Evolutionary conservation across 805 yeast species (phyloP), one percentile per base, ranked within the genome.

Genomic region (Candida incommunis): DNA sequence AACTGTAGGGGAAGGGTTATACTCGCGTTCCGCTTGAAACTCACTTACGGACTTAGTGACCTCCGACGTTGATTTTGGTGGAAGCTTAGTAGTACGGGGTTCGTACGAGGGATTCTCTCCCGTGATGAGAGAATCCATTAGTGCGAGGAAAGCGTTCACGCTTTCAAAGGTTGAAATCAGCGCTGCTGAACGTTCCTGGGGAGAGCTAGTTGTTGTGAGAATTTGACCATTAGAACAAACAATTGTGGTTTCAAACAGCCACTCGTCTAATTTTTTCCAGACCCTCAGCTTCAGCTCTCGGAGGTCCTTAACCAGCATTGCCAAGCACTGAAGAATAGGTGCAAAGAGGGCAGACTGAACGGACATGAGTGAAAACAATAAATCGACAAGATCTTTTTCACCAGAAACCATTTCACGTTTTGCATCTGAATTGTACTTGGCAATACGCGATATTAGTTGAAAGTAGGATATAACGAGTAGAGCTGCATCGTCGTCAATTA

Each of bases 211-310:
- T 26, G 55, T 54, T 18, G 58, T 47, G 5, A 57, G 45, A 7
- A 53, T 42, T 2, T 53, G 48, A 3, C 57, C 58, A 41, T 61
- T 62, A 4, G 60, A 46, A 2, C 51, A 43, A 16, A 52, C 66
- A 16, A 55, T 54, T 4, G 48, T 42, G 18, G 53, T 44, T 23
- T 58, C 69, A 51, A 78, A 80, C 4, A 83, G 62, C 82, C 92
- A 80, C 3, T 67, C 58, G 54, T 86, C 95, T 4, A 86, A 48
- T 3, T 71, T 62, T n/a, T 62, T 62, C 95, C 95, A 86, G 15
- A 82, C 67, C 37, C 64, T 66, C 22, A 62, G 55, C 51, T 78
- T 70, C 23, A 71, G 64, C 7, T 45, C 40, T 57, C 54, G 5
- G 65, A 57, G 16, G 65, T 62, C 18, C 72, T 71, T 7, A 78